Percentiles rank a stretch among this genome's conserved stretches.
Evolutionary conservation across 441 rosid genomes (phyloP).

Genomic region (Biscutella laevigata): DNA sequence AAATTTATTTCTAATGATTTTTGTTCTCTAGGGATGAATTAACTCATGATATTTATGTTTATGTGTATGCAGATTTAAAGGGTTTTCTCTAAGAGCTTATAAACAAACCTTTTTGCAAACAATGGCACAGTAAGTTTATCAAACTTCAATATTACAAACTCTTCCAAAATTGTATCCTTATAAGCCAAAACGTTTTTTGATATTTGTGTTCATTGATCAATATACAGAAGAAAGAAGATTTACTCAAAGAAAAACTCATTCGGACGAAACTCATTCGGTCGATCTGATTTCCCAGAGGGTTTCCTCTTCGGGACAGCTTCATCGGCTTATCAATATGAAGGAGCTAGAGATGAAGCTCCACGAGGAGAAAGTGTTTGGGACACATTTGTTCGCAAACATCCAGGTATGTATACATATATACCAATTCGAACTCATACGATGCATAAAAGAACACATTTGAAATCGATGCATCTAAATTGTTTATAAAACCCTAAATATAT

Average conservation of each 20-base stretch:
- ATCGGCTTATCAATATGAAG: slow-evolving; percentile 38
- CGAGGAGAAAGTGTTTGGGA: slow-evolving; percentile 41
- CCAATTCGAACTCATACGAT: too few relatives aligned
- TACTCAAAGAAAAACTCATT: slow-evolving; percentile 17
- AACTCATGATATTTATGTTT: neutral
- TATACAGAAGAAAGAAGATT: slow-evolving; percentile 13
- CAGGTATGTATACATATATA: slow-evolving; percentile 29
- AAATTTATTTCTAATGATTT: neutral
- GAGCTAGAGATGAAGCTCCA: slow-evolving; percentile 33
- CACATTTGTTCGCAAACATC: slow-evolving; percentile 29
- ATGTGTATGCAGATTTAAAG: slow-evolving; percentile 1
- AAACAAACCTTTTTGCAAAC: too few relatives aligned
- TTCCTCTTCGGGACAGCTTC: slow-evolving; percentile 35
- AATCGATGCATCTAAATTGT: too few relatives aligned
- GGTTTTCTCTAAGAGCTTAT: neutral
- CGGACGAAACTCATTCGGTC: slow-evolving; percentile 20
- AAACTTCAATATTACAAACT: neutral
- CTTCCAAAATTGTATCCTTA: neutral
- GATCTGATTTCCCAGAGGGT: slow-evolving; percentile 23
- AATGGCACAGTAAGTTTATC: slow-evolving; percentile 21
- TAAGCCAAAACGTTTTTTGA: slow-evolving; percentile 3
- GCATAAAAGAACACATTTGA: too few relatives aligned
- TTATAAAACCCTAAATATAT: too few relatives aligned
- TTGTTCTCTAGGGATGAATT: neutral
- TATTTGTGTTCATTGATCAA: neutral